Conservation (phyloP, 805 yeast species). For the Lachancea sp. region DNA sequence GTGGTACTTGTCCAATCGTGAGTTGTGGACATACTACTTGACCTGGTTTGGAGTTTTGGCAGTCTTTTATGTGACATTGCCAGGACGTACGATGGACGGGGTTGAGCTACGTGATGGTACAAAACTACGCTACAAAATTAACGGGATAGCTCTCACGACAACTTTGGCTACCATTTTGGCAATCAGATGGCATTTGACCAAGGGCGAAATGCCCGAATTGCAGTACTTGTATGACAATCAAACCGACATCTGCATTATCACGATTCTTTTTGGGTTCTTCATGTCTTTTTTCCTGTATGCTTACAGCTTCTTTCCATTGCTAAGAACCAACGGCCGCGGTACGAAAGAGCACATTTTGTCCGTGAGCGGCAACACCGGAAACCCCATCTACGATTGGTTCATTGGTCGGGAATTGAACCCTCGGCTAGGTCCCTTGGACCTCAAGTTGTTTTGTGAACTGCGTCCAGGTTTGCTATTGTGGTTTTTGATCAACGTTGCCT, state of each 20-base stretch:
- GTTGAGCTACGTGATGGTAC: slow-evolving; percentile 71
- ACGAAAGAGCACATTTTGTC: slow-evolving; percentile 71
- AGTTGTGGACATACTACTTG: slow-evolving; percentile 58
- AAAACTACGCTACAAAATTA: slow-evolving; percentile 64
- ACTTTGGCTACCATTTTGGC: slow-evolving; percentile 37
- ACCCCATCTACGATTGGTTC: slow-evolving; percentile 81
- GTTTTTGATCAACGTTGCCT: slow-evolving; percentile 70
- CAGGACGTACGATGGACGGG: slow-evolving; percentile 62
- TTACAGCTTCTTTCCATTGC: slow-evolving; percentile 57
- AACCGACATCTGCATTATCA: slow-evolving; percentile 54
- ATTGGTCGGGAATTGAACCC: slow-evolving; percentile 96
- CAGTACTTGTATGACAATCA: slow-evolving; percentile 66
- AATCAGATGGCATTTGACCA: slow-evolving; percentile 47
- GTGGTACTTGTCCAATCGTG: slow-evolving; percentile 34
- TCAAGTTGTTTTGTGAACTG: slow-evolving; percentile 86
- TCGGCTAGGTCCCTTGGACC: slow-evolving; percentile 75
- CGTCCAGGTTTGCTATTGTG: slow-evolving; percentile 91
- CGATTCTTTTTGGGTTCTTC: slow-evolving; percentile 56
- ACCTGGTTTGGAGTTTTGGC: slow-evolving; percentile 68
- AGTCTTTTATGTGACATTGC: slow-evolving; percentile 55
- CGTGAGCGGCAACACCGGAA: slow-evolving; percentile 79
- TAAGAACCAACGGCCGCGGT: slow-evolving; percentile 42
- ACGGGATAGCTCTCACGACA: slow-evolving; percentile 58
- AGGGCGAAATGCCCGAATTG: slow-evolving; percentile 68
- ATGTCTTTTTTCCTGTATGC: slow-evolving; percentile 62